Evolutionary conservation across 371 early-diverging fungal genomes (phyloP).

Genomic region (Mucor racemosus): DNA sequence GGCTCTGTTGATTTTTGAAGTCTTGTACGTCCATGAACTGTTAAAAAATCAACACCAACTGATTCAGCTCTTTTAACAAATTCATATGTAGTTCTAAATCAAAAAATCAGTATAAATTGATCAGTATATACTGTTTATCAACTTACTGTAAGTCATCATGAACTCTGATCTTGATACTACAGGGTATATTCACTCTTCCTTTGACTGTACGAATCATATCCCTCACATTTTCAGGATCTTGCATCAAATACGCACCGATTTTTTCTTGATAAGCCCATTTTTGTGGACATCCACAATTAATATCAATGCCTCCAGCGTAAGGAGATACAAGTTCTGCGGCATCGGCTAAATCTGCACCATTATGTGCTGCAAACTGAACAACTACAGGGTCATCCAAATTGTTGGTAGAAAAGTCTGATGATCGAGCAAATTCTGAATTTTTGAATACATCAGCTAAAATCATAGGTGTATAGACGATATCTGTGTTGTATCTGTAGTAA

Average conservation of each 20-base stretch:
- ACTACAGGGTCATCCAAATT: slow-evolving; percentile 81
- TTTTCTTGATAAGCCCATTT: slow-evolving; percentile 85
- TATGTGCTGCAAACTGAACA: slow-evolving; percentile 93
- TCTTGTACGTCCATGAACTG: slow-evolving; percentile 84
- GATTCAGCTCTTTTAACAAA: slow-evolving; percentile 78
- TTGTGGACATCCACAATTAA: slow-evolving; percentile 92
- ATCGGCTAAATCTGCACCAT: slow-evolving; percentile 79
- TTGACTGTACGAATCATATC: slow-evolving; percentile 83
- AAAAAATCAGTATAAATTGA: not conserved
- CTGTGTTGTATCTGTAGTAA: slow-evolving; percentile 78
- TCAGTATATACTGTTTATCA: not conserved
- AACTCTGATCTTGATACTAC: slow-evolving; percentile 83
- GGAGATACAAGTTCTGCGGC: slow-evolving; percentile 86
- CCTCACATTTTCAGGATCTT: slow-evolving; percentile 77
- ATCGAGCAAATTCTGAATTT: slow-evolving; percentile 79
- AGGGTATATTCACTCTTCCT: slow-evolving; percentile 67
- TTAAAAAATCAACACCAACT: slow-evolving; percentile 80
- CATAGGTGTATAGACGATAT: slow-evolving; percentile 98
- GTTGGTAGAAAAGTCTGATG: slow-evolving; percentile 84
- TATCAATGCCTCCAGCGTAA: slow-evolving; percentile 79
- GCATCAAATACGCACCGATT: slow-evolving; percentile 80
- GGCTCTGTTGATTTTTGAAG: slow-evolving; percentile 78
- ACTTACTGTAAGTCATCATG: slow-evolving; percentile 69
- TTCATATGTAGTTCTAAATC: slow-evolving; percentile 70
- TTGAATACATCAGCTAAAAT: slow-evolving; percentile 94